Evolutionary conservation across 73 alveolate genomes (phyloP).

Genomic region (Paramecium caudatum): DNA sequence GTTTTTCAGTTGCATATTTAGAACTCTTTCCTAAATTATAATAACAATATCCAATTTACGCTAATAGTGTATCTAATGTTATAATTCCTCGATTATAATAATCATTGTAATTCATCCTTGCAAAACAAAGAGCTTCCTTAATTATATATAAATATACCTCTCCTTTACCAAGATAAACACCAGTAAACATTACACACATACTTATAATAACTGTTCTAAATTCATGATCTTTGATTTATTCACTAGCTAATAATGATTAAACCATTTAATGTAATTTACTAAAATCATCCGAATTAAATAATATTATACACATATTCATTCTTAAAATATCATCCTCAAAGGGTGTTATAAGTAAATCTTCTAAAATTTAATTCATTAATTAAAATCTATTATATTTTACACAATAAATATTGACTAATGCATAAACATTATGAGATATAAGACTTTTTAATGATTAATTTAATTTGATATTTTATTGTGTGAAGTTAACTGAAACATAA

Average conservation of each 20-base stretch:
- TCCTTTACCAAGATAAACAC: slow-evolving; percentile 41
- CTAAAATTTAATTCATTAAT: slow-evolving; percentile 9
- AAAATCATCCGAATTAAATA: slow-evolving; percentile 41
- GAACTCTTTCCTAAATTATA: slow-evolving; percentile 46
- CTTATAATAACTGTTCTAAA: slow-evolving; percentile 56
- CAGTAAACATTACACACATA: slow-evolving; percentile 60
- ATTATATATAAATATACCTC: background rate
- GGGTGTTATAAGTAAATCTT: slow-evolving; percentile 8
- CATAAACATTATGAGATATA: slow-evolving; percentile 51
- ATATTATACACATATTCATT: slow-evolving; percentile 58
- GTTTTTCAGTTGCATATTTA: slow-evolving; percentile 5
- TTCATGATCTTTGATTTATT: slow-evolving; percentile 40
- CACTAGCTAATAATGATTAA: background rate
- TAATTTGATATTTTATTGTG: slow-evolving; percentile 38
- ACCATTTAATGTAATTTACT: slow-evolving; percentile 23
- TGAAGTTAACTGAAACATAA: slow-evolving; percentile 35
- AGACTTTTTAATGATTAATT: slow-evolving; percentile 39
- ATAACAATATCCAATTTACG: slow-evolving; percentile 51
- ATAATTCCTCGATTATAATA: background rate
- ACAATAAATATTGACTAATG: slow-evolving; percentile 61
- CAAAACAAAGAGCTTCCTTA: slow-evolving; percentile 63
- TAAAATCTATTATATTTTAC: background rate
- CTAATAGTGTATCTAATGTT: slow-evolving; percentile 22
- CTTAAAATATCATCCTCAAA: slow-evolving; percentile 64
- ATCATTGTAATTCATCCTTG: slow-evolving; percentile 50